These are phyloP conservation scores for Rhododendron williamsianum DNA, from an alignment of 148 eudicot genomes.

Conservation along the genomic window DNA sequence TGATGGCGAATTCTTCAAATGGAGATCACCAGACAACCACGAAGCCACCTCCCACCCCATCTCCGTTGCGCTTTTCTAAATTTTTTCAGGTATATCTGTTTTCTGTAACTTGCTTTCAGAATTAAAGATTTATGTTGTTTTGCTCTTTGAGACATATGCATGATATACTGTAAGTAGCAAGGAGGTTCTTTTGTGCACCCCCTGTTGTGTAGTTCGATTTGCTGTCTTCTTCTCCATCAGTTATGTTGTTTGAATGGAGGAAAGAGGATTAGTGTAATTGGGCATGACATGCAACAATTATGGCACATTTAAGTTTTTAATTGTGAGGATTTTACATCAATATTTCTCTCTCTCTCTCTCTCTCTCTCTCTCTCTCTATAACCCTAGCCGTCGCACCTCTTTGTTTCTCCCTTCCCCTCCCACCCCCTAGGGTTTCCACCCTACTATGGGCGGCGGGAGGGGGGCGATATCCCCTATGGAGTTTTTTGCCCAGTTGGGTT, in stretches of 20 bases:
- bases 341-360: no score
- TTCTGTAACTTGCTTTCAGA: background rate
- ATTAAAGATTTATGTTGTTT: background rate
- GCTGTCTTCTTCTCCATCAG: background rate
- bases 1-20: constrained; percentile 47
- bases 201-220: background rate
- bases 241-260: background rate
- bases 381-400: no score
- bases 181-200: background rate
- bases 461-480: no score
- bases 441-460: no score
- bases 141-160: background rate
- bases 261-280: background rate
- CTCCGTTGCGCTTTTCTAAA: constrained; percentile 73
- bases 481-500: no score
- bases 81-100: constrained; percentile 51
- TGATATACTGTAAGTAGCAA: background rate
- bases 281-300: background rate
- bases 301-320: background rate
- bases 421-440: no score
- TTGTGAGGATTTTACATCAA: background rate
- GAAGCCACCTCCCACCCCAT: constrained; percentile 76
- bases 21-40: constrained; percentile 41
- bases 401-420: no score
- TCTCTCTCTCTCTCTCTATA: no score